Base-by-base conservation (phyloP, 192 early-diverging fungal genomes). In the Coemansia furcata region DNA sequence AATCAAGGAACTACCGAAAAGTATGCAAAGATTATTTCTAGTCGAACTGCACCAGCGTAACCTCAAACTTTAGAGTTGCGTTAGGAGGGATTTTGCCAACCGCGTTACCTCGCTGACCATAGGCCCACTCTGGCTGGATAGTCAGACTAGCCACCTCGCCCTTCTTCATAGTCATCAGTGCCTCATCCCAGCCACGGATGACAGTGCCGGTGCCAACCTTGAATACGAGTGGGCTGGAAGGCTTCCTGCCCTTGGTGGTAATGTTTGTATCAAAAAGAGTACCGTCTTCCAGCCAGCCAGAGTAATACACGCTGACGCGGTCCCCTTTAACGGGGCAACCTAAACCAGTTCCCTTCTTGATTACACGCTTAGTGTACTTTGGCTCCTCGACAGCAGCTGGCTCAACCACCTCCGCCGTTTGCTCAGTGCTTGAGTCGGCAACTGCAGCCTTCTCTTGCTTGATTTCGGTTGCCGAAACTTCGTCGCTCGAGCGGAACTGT, bases 191-290 rank as follows among this genome's bases (percentile, higher is more conserved):
- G 32, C 90, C 93, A 58, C 88, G 85, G 71, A 99, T 99, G 65
- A 99, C 95, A 52, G 87, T 90, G n/a, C 93, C 93, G n/a, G 93
- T 93, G 68, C 97, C 97, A 72, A 99, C 79, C 72, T 86, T 91
- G 82, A 93, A 93, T 36, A 84, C 77, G 36, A 95, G 78, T 3
- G 91, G 89, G 35, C 74, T 67, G n/a, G 80, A 77, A 63, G 88
- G 86, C 86, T 89, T 91, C 69, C 87, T 83, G 43, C 80, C 81
- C 67, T 74, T 78, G 44, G 73, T 69, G 32, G 69, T 67, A 21
- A 80, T 77, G 71, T 92, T 93, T 42, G 83, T 84, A 68, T 91
- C 90, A 66, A 92, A 91, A 14, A 90, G 78, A 26, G 77, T 85
- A 39, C 91, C 91, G 65, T 91, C 83, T 55, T 88, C 85, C 67